Evolutionary conservation across 768 basidiomycete species (phyloP).

Genomic region (Kwoniella europaea): DNA sequence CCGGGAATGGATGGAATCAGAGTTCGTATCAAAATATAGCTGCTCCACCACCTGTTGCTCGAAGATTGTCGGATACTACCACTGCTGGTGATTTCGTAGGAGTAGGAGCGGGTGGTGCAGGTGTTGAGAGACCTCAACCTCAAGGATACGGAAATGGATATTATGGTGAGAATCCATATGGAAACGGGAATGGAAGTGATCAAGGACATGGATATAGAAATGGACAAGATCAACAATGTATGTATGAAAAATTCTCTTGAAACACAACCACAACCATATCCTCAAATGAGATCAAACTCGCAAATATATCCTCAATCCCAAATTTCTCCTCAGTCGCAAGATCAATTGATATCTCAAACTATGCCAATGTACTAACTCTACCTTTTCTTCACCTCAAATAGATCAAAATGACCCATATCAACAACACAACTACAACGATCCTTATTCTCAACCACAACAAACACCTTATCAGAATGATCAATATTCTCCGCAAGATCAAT

Average conservation of each 20-base stretch:
- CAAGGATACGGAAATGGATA: conserved; percentile 25
- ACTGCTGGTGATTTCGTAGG: conserved; percentile 45
- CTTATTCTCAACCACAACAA: conserved; percentile 29
- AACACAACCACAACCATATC: neutral
- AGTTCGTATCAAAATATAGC: conserved; percentile 13
- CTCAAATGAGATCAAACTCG: neutral
- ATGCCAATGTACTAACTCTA: neutral
- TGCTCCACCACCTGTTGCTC: conserved; percentile 21
- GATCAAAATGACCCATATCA: conserved; percentile 14
- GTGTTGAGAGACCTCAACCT: conserved; percentile 30
- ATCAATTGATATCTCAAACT: neutral
- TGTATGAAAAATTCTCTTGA: neutral
- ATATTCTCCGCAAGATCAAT: conserved; percentile 5
- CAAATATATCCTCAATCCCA: neutral
- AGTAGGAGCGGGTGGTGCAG: conserved; percentile 46
- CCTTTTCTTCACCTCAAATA: conserved; percentile 14
- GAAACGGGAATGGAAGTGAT: conserved; percentile 18
- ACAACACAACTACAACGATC: conserved; percentile 33
- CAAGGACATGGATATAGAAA: conserved; percentile 27
- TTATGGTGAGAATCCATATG: conserved; percentile 29
- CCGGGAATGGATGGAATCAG: conserved; percentile 11
- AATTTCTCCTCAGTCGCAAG: neutral
- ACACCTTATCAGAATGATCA: conserved; percentile 8
- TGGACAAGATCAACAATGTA: conserved; percentile 14
- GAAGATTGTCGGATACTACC: conserved; percentile 33